Evolutionary conservation across 2,329 filamentous ascomycete species (phyloP), one percentile per base, ranked within the genome.

Genomic region (Epichloe coenophiala): DNA sequence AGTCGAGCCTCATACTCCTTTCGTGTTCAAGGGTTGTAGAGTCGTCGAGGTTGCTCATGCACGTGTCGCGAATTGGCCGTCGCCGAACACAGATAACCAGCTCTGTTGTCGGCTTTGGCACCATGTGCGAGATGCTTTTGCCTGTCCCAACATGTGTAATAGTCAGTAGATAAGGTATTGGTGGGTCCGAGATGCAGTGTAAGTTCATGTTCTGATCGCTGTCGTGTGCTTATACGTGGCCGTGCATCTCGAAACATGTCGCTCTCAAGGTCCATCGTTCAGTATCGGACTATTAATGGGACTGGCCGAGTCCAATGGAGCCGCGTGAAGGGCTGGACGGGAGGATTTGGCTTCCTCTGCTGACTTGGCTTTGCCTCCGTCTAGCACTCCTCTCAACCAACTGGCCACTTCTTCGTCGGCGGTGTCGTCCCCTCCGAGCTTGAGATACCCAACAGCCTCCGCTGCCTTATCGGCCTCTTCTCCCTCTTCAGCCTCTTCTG

Each of bases 241-340:
- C 9, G 27, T 31, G 27, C 8, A 31, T 31, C 27, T 31, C 27
- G 0, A 31, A 11, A 31, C 27, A 31, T 4, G 27, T 31, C 27
- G 15, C 19, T 6, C 5, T 38, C 39, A 45, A 12, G 40, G 13
- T 2, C 7, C 31, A 5, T 31, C 23, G 36, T 21, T 43, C 17
- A 35, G 33, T 38, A 59, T 36, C 4, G 72, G 71, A 49, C 71
- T 76, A n/a, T 61, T 60, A 19, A 69, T 55, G 1, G 78, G 76
- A 56, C 76, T 79, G 50, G 90, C 78, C 12, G 78, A 79, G 64
- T 95, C 87, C 43, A 97, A 68, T 2, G 90, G 88, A 23, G 87
- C 91, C 5, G 88, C 83, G 65, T 97, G 93, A 55, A 97, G 69
- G 3, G 93, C 90, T 15, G 93, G 93, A 61, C 86, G 87, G 46